These are phyloP conservation scores for Aspergillus bertholletiae DNA, from an alignment of 495 filamentous ascomycete genomes.

Conservation along the genomic window DNA sequence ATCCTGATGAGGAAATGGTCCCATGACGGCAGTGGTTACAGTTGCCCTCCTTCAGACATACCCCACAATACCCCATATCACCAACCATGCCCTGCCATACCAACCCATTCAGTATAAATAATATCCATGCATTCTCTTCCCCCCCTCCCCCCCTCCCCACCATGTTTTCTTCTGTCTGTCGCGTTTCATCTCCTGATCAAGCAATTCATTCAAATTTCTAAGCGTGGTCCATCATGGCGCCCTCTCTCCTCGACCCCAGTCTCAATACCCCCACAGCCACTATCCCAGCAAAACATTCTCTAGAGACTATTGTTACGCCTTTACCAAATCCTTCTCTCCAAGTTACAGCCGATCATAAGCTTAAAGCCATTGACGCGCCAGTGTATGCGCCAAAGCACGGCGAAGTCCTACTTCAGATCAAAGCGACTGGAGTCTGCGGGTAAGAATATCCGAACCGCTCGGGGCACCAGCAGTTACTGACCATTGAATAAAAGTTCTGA, in stretches of 20 bases:
- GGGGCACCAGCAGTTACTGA: neutral
- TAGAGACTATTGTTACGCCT: constrained; percentile 9
- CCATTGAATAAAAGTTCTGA: constrained; percentile 47
- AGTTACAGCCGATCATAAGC: constrained; percentile 50
- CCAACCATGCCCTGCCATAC: neutral
- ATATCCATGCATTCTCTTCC: no score
- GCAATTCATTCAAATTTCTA: neutral
- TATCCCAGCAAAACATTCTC: constrained; percentile 6
- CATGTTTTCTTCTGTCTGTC: neutral
- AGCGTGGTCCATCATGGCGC: constrained; percentile 3
- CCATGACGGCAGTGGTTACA: constrained; percentile 9
- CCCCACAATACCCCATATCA: neutral
- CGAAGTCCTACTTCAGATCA: constrained; percentile 49
- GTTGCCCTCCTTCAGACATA: neutral
- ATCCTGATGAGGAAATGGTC: no score
- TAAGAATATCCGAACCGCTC: neutral
- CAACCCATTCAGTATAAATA: neutral
- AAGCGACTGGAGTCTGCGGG: constrained; percentile 49
- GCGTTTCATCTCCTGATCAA: neutral
- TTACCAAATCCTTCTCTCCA: constrained; percentile 53
- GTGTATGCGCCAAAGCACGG: constrained; percentile 42
- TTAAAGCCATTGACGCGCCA: constrained; percentile 50
- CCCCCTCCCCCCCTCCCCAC: neutral
- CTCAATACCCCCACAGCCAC: neutral
- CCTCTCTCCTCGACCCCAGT: constrained; percentile 3